Evolutionary conservation across 352 stramenopile genomes (phyloP).

Genomic region (Globisporangium nunn): DNA sequence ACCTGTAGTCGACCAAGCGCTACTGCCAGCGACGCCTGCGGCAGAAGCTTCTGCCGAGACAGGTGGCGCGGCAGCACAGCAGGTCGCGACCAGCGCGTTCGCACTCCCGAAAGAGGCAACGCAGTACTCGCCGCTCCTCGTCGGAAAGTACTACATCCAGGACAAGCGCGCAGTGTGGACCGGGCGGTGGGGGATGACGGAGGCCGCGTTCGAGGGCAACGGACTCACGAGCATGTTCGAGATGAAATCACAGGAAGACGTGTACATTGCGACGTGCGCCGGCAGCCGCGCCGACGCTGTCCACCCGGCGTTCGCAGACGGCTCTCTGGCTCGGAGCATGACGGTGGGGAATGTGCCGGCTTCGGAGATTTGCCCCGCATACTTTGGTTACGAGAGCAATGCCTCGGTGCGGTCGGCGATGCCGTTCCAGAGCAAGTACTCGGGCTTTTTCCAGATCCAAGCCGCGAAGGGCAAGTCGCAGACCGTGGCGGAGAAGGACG

Average conservation of each 20-base stretch:
- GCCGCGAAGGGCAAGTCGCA: slow-evolving; percentile 77
- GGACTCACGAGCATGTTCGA: slow-evolving; percentile 79
- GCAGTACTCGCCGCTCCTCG: slow-evolving; percentile 63
- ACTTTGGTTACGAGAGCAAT: slow-evolving; percentile 63
- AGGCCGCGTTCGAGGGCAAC: slow-evolving; percentile 66
- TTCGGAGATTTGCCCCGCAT: slow-evolving; percentile 43
- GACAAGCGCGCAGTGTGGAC: slow-evolving; percentile 77
- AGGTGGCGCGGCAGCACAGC: neutral
- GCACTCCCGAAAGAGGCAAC: slow-evolving; percentile 43
- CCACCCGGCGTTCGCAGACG: slow-evolving; percentile 42
- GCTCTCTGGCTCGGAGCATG: slow-evolving; percentile 48
- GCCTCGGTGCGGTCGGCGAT: slow-evolving; percentile 51
- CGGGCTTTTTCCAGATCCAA: slow-evolving; percentile 83
- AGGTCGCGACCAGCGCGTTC: slow-evolving; percentile 5
- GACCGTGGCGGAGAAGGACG: slow-evolving; percentile 73
- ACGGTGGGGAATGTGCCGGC: slow-evolving; percentile 27
- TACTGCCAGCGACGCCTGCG: too few species aligned
- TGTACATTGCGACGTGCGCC: slow-evolving; percentile 41
- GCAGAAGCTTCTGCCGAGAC: neutral
- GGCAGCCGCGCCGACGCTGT: slow-evolving; percentile 22
- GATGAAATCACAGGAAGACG: slow-evolving; percentile 84
- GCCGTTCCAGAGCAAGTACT: slow-evolving; percentile 78
- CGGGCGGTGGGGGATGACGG: slow-evolving; percentile 79
- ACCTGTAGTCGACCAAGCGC: too few species aligned
- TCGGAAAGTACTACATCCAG: slow-evolving; percentile 82